Evolutionary conservation across 2,329 filamentous ascomycete species (phyloP), one percentile per base, ranked within the genome.

Genomic region (Nigrospora osmanthi): DNA sequence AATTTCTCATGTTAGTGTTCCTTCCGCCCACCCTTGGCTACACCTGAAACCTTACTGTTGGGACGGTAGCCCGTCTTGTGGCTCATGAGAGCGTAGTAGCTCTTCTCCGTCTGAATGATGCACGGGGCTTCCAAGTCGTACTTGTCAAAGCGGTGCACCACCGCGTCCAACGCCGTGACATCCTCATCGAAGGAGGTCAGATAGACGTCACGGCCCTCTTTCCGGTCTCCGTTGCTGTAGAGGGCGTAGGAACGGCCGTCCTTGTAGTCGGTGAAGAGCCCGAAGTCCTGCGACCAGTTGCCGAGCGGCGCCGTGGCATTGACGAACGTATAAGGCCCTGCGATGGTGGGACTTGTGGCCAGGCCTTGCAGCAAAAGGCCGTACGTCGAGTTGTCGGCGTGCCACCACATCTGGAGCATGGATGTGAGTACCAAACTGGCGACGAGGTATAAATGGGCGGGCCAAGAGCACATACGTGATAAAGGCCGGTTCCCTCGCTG

Each of bases 61-160:
- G 78, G 77, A n/a, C 78, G 64, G 44, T 81, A 81, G 0, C 78
- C 78, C 0, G 78, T 81, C 64, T 81, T 81, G 49, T 81, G 78
- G 51, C 74, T 78, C 76, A 81, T 80, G 33, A 81, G 53, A 0
- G 76, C 74, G 52, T 73, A 81, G 52, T 81, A 81, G 51, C 74
- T 78, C 47, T 68, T 66, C 32, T 81, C 75, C 0, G 78, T 81
- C 54, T 80, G 77, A 6, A 81, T 64, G 42, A 81, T 80, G 0
- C 74, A 78, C 0, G 78, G 78, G 0, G 76, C 78, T 52, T 81
- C 78, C 1, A 81, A 67, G 50, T 81, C 78, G 49, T 69, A 80
- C 50, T 81, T 81, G 55, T 76, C 65, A 44, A 76, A 81, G 2
- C 76, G 71, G 54, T 77, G 66, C 0, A 77, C 63, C 1, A 77